A percentile compares a stretch with the other conserved stretches of the same genome.
Evolutionary conservation across 2,329 filamentous ascomycete genomes (phyloP).

Genomic region (Tolypocladium paradoxum): DNA sequence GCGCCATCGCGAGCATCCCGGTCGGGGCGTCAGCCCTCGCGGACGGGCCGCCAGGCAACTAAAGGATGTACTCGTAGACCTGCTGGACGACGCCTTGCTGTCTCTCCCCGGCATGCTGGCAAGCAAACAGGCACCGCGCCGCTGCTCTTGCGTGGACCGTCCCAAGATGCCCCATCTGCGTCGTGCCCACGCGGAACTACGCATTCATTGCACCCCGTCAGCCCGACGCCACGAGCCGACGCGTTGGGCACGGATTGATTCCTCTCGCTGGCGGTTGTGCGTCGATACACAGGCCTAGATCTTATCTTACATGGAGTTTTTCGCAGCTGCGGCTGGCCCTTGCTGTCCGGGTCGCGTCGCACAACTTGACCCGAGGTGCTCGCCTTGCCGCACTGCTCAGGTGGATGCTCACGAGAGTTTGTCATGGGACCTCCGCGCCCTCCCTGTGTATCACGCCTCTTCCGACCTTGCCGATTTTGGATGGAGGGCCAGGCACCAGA

Average conservation of each 20-base stretch:
- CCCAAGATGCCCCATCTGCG: neutral
- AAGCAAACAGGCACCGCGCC: neutral
- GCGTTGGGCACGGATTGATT: neutral
- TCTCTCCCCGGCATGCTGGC: neutral
- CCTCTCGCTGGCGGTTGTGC: neutral
- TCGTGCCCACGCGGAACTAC: neutral
- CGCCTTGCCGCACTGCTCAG: neutral
- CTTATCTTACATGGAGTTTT: neutral
- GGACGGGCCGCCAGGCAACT: neutral
- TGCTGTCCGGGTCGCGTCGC: neutral
- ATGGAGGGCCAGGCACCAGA: neutral
- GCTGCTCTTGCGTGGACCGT: neutral
- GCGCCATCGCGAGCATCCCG: neutral
- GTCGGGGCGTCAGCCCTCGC: neutral
- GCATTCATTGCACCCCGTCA: neutral
- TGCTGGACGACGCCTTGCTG: neutral
- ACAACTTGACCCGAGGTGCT: neutral
- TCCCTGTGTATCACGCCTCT: neutral
- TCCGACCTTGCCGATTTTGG: neutral
- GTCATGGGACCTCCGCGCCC: neutral
- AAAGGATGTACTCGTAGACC: neutral
- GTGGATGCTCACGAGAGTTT: neutral
- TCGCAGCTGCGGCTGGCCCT: neutral
- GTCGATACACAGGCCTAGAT: neutral
- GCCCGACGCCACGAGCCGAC: neutral